phyloP scores from a whole-genome alignment of 2,329 filamentous ascomycete species.

The Emergomyces orientalis region DNA sequence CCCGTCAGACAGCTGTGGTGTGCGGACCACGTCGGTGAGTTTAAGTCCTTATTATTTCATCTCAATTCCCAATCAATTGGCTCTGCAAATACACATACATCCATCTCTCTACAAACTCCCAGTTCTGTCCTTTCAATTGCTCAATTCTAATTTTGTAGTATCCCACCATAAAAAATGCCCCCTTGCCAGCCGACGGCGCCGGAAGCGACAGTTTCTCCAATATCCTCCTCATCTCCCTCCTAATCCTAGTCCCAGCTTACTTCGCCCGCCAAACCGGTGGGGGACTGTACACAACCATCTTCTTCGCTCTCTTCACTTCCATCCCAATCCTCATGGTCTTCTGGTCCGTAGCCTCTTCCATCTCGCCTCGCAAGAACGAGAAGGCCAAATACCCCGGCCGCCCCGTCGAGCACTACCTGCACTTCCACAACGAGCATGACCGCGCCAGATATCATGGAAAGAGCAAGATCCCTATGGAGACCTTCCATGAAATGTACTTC shows the following conservation, averaged over 20 bases:
- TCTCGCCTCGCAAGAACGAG: slow-evolving; percentile 84
- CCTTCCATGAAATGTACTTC: slow-evolving; percentile 97
- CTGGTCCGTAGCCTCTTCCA: slow-evolving; percentile 70
- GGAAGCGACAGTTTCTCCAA: slow-evolving; percentile 85
- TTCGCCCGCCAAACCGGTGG: slow-evolving; percentile 74
- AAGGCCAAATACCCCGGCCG: slow-evolving; percentile 80
- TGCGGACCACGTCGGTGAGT: slow-evolving; percentile 52
- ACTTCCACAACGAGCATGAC: slow-evolving; percentile 40
- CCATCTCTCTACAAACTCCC: not conserved
- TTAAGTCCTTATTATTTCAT: slow-evolving; percentile 1
- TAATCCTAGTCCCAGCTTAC: slow-evolving; percentile 66
- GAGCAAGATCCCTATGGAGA: slow-evolving; percentile 53
- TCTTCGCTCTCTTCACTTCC: slow-evolving; percentile 70
- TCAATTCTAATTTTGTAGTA: slow-evolving; percentile 48
- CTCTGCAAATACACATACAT: not conserved
- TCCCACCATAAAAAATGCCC: slow-evolving; percentile 84
- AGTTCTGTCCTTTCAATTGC: slow-evolving; percentile 1
- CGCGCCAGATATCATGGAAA: slow-evolving; percentile 40
- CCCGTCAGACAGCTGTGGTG: slow-evolving; percentile 49
- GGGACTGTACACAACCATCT: slow-evolving; percentile 76
- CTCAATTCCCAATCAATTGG: slow-evolving; percentile 5
- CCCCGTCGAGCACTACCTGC: slow-evolving; percentile 75
- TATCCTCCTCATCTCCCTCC: slow-evolving; percentile 58
- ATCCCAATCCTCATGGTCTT: slow-evolving; percentile 71
- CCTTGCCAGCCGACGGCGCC: slow-evolving; percentile 79